These are phyloP conservation scores for Cichorium intybus DNA, from an alignment of 140 eudicot species.

Conservation along the genomic window DNA sequence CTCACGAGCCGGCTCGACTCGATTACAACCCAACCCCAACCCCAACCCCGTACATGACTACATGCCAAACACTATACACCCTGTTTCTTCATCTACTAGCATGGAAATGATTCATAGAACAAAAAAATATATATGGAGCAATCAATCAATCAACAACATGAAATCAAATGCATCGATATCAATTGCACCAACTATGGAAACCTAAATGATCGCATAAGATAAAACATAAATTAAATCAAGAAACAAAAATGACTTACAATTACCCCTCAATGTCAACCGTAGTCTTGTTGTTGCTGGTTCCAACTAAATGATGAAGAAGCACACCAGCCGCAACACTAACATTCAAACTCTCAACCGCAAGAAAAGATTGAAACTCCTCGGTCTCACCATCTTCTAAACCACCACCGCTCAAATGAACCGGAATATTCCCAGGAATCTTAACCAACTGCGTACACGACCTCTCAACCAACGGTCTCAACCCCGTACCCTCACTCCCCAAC, in stretches of 20 bases:
- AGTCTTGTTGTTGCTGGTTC: conserved; percentile 30
- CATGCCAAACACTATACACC: too few species aligned
- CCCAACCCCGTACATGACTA: too few species aligned
- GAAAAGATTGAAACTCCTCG: conserved; percentile 59
- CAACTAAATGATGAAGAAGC: conserved; percentile 80
- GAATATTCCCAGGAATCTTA: conserved; percentile 70
- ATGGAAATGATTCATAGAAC: too few species aligned
- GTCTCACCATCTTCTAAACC: conserved; percentile 47
- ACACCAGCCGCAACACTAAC: conserved; percentile 99
- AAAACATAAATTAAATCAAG: neutral
- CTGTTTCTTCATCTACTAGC: too few species aligned
- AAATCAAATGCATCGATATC: conserved; percentile 7
- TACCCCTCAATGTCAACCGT: conserved; percentile 13
- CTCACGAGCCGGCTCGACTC: too few species aligned
- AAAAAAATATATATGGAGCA: neutral
- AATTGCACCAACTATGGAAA: conserved; percentile 2
- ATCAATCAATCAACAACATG: neutral
- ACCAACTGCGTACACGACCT: conserved; percentile 79
- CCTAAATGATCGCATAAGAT: neutral
- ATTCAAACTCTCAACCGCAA: conserved; percentile 96
- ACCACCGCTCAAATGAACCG: conserved; percentile 40
- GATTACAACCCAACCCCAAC: too few species aligned
- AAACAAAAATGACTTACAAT: neutral
- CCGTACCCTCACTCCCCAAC: conserved; percentile 94
- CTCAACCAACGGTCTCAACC: conserved; percentile 93